Evolutionary conservation across 1,139 yeast genomes (phyloP).

Genomic region (Suzukiozyma palmioleophila): DNA sequence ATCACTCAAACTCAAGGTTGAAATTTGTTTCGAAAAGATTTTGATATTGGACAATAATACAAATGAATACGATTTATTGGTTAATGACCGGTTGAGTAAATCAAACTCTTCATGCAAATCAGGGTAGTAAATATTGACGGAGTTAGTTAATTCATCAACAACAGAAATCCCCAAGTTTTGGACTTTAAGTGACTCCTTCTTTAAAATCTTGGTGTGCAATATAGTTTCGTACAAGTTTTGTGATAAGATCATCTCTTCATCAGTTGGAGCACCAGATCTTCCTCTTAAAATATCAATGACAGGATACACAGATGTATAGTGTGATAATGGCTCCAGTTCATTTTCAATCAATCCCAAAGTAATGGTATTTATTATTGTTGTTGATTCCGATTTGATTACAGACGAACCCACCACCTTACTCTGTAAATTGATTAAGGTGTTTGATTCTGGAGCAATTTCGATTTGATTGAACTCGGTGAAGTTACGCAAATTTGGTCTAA

Average conservation of each 20-base stretch:
- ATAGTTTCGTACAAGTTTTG: conserved; percentile 62
- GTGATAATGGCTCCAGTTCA: conserved; percentile 12
- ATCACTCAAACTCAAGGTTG: conserved; percentile 74
- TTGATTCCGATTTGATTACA: conserved; percentile 68
- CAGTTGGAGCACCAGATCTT: conserved; percentile 76
- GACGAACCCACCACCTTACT: conserved; percentile 63
- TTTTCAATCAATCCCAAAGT: conserved; percentile 67
- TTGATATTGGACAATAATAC: conserved; percentile 72
- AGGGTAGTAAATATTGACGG: conserved; percentile 35
- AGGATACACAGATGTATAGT: conserved; percentile 58
- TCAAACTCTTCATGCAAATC: conserved; percentile 22
- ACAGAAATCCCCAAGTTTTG: conserved; percentile 48
- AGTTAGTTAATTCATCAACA: conserved; percentile 29
- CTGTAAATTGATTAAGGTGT: conserved; percentile 27
- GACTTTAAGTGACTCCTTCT: conserved; percentile 41
- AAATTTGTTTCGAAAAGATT: conserved; percentile 49
- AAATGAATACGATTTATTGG: conserved; percentile 45
- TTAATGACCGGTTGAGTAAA: conserved; percentile 9
- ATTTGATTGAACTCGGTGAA: conserved; percentile 70
- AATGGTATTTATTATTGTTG: conserved; percentile 71
- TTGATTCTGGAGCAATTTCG: conserved; percentile 23
- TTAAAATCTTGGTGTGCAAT: conserved; percentile 50
- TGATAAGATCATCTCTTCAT: conserved; percentile 81
- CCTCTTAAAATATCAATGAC: conserved; percentile 81
- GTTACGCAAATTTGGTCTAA: conserved; percentile 68